Conservation (phyloP, 1,284 basidiomycete species). For the Exobasidium cylindrosporum region DNA sequence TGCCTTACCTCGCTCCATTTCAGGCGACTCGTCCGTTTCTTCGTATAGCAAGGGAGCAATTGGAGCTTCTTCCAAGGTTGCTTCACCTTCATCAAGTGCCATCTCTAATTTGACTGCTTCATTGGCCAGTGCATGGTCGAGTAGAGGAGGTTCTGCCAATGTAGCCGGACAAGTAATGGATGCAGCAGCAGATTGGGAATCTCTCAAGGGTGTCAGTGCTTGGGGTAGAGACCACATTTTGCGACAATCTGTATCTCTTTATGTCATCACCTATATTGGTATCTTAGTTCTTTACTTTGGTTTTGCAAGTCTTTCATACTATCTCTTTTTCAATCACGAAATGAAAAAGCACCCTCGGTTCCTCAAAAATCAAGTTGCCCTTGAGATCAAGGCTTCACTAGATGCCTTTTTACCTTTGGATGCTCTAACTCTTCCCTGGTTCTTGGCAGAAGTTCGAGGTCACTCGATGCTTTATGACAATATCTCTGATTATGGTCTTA, state of each 20-base stretch:
- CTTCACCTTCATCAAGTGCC: slow-evolving; percentile 12
- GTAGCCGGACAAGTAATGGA: slow-evolving; percentile 9
- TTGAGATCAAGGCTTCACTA: slow-evolving; percentile 77
- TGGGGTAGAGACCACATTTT: slow-evolving; percentile 65
- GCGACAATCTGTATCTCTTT: slow-evolving; percentile 63
- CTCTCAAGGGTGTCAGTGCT: slow-evolving; percentile 9
- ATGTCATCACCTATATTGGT: slow-evolving; percentile 72
- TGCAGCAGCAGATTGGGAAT: slow-evolving; percentile 1
- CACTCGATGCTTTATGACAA: slow-evolving; percentile 76
- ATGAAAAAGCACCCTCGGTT: slow-evolving; percentile 95
- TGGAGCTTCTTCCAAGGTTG: slow-evolving; percentile 15
- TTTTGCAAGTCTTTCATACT: slow-evolving; percentile 74
- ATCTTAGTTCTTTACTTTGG: slow-evolving; percentile 68
- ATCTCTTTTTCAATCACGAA: slow-evolving; percentile 86
- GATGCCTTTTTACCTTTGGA: slow-evolving; percentile 68
- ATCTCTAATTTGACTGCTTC: slow-evolving; percentile 16
- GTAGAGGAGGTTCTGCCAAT: background rate
- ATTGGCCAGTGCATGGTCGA: slow-evolving; percentile 7
- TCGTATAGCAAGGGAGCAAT: background rate
- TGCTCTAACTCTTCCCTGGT: slow-evolving; percentile 85
- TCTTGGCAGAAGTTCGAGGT: slow-evolving; percentile 86
- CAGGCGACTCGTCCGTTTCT: background rate
- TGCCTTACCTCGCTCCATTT: slow-evolving; percentile 14
- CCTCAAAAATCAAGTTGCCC: slow-evolving; percentile 73
- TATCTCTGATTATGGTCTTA: slow-evolving; percentile 60